phyloP scores from a whole-genome alignment of 352 stramenopile genomes.

The Globisporangium cederbergense region DNA sequence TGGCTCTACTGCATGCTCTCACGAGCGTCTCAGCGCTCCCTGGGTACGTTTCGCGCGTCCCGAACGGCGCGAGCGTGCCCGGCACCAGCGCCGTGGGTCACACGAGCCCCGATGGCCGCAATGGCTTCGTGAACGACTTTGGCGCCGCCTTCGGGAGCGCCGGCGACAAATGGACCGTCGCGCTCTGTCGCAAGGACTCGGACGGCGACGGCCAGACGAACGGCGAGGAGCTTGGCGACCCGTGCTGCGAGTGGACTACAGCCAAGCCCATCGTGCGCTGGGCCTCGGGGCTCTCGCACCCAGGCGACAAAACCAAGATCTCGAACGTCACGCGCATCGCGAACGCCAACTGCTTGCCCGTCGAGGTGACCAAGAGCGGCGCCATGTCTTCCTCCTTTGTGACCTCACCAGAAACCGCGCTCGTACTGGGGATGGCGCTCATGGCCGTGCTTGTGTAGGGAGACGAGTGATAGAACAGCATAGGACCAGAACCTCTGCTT shows the following conservation, averaged over 20 bases:
- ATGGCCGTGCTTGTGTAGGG: too few relatives aligned
- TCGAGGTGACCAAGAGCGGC: slow-evolving; percentile 1
- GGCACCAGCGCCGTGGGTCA: slow-evolving; percentile 31
- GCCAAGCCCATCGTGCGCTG: slow-evolving; percentile 11
- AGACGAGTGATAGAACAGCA: too few relatives aligned
- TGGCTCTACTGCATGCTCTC: not conserved
- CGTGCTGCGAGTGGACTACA: slow-evolving; percentile 31
- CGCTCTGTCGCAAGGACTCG: slow-evolving; percentile 31
- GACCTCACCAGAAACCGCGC: too few relatives aligned
- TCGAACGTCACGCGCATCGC: slow-evolving; percentile 24
- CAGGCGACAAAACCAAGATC: slow-evolving; percentile 19
- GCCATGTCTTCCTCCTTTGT: too few relatives aligned
- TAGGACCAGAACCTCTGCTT: too few relatives aligned
- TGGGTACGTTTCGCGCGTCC: slow-evolving; percentile 22
- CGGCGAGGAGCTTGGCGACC: slow-evolving; percentile 55
- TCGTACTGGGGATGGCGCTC: too few relatives aligned
- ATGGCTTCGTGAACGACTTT: slow-evolving; percentile 26
- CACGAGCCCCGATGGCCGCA: slow-evolving; percentile 7
- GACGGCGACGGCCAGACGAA: slow-evolving; percentile 50
- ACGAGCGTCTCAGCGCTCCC: not conserved
- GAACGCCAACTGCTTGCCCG: slow-evolving; percentile 8
- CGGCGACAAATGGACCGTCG: slow-evolving; percentile 32
- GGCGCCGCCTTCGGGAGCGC: slow-evolving; percentile 30
- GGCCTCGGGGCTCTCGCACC: slow-evolving; percentile 27
- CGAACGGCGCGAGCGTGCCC: slow-evolving; percentile 39